phyloP scores from a whole-genome alignment of 2,329 filamentous ascomycete genomes.

The Volutella citrinella region DNA sequence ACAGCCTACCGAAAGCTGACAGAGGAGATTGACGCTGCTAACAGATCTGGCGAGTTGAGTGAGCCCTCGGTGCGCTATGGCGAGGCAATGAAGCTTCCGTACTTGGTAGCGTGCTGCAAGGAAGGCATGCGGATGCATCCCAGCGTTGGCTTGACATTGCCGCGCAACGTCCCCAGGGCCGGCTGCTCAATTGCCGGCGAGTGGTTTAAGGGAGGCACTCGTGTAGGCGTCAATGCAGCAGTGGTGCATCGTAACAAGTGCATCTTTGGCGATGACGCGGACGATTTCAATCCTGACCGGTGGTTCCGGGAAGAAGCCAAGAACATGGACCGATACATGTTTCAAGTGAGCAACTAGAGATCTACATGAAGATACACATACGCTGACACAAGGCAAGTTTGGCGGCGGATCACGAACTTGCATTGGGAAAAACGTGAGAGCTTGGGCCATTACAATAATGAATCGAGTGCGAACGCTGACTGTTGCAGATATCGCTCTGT shows the following conservation, averaged over 20 bases:
- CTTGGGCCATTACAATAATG: background rate
- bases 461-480: background rate
- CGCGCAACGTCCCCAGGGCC: background rate
- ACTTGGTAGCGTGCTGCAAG: slow-evolving; percentile 4
- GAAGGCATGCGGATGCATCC: slow-evolving; percentile 6
- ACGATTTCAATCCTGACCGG: slow-evolving; percentile 7
- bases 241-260: slow-evolving; percentile 6
- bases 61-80: no score
- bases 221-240: slow-evolving; percentile 7
- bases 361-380: no score
- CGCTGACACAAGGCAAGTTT: no score
- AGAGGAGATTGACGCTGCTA: background rate
- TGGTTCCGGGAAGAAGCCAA: slow-evolving; percentile 2
- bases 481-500: slow-evolving; percentile 2
- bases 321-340: slow-evolving; percentile 4
- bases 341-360: no score
- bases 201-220: background rate
- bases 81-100: slow-evolving; percentile 1
- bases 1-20: background rate
- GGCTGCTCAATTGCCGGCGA: background rate
- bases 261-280: slow-evolving; percentile 8
- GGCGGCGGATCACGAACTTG: slow-evolving; percentile 8
- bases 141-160: slow-evolving; percentile 3
- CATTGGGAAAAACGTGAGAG: slow-evolving; percentile 7
- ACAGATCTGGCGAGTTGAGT: background rate